Percentiles rank a stretch among this genome's conserved stretches.
These are phyloP conservation scores for Penicillium sp. DNA, from an alignment of 2,329 filamentous ascomycete species.

Conservation along the genomic window DNA sequence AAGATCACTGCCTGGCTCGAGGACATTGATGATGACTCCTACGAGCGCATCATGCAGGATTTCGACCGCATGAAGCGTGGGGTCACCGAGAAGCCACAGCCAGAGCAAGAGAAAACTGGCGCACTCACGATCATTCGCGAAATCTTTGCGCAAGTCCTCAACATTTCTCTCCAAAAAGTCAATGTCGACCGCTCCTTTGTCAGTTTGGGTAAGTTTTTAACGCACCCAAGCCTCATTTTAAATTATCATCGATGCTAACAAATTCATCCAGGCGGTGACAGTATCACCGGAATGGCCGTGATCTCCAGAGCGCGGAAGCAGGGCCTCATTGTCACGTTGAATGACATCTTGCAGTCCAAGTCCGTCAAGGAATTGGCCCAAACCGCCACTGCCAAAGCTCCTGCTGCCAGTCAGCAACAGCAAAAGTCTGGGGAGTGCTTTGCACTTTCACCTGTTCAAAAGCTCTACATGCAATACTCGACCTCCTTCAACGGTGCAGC, in stretches of 20 bases:
- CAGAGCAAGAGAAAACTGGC: slow-evolving; percentile 18
- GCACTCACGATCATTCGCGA: slow-evolving; percentile 29
- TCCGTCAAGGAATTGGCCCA: slow-evolving; percentile 36
- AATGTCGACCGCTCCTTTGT: slow-evolving; percentile 40
- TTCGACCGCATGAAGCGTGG: slow-evolving; percentile 35
- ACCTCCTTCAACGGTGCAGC: slow-evolving; percentile 23
- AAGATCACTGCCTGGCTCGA: slow-evolving; percentile 49
- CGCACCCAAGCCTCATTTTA: neutral
- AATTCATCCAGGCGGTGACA: slow-evolving; percentile 37
- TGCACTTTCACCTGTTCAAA: slow-evolving; percentile 38
- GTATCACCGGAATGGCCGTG: slow-evolving; percentile 44
- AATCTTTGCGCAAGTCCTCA: slow-evolving; percentile 41
- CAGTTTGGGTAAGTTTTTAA: slow-evolving; percentile 34
- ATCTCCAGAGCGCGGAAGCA: slow-evolving; percentile 41
- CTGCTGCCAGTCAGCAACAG: slow-evolving; percentile 17
- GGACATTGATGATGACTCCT: slow-evolving; percentile 41
- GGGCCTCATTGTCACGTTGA: slow-evolving; percentile 36
- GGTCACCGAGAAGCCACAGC: slow-evolving; percentile 21
- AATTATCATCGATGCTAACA: slow-evolving; percentile 10
- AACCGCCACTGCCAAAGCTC: slow-evolving; percentile 22
- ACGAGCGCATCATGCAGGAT: slow-evolving; percentile 43
- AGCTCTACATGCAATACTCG: slow-evolving; percentile 34
- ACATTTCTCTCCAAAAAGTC: slow-evolving; percentile 37
- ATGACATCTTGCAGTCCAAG: slow-evolving; percentile 38
- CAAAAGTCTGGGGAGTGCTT: slow-evolving; percentile 34